phyloP scores from a whole-genome alignment of 306 rosid species.

The Amphicarpaea edgeworthii region DNA sequence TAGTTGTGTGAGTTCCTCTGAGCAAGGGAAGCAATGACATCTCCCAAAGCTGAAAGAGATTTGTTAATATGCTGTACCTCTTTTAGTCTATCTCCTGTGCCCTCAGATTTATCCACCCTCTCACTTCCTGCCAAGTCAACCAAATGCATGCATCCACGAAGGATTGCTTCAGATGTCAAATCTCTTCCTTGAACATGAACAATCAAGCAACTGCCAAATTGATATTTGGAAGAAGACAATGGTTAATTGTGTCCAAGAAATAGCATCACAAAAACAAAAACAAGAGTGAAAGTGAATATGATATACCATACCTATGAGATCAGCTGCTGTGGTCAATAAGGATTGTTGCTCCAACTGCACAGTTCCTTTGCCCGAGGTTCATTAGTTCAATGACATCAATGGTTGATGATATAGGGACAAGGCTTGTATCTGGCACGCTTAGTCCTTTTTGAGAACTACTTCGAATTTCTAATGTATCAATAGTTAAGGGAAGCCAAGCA shows the following conservation, averaged over 20 bases:
- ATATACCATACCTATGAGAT: no score
- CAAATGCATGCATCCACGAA: conserved; percentile 98
- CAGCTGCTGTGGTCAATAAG: conserved; percentile 97
- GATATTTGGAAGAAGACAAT: no score
- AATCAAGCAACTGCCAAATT: no score
- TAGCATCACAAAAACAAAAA: no score
- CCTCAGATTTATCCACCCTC: conserved; percentile 99
- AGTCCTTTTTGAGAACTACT: no score
- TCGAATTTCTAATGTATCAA: conserved; percentile 85
- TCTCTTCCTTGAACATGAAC: no score
- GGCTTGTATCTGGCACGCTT: conserved; percentile 93
- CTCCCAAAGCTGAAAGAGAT: conserved; percentile 95
- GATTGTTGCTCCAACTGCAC: conserved; percentile 98
- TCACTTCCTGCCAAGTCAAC: conserved; percentile 99
- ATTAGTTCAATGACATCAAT: conserved; percentile 86
- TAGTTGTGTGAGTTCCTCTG: conserved; percentile 94
- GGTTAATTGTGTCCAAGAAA: no score
- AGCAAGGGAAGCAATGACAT: no score
- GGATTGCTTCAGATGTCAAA: conserved; percentile 75
- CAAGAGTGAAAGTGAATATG: no score
- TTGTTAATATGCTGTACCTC: conserved; percentile 97
- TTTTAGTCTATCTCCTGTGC: conserved; percentile 93
- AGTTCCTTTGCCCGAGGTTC: conserved; percentile 93
- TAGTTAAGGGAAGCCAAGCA: conserved; percentile 59
- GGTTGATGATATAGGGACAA: conserved; percentile 84